phyloP scores from a whole-genome alignment of 805 yeast species.

The Teunomyces tritomae region DNA sequence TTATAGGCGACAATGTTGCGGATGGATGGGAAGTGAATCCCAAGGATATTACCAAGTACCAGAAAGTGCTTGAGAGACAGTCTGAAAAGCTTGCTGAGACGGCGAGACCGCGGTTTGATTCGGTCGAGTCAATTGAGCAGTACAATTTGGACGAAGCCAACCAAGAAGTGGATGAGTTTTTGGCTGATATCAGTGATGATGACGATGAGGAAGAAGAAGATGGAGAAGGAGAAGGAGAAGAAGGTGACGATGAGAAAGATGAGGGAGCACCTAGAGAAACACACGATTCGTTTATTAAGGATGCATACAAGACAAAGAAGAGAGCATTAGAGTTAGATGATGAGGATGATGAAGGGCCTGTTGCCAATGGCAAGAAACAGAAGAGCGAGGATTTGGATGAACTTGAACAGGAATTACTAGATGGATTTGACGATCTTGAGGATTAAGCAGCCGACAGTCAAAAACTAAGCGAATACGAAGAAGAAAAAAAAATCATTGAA shows the following conservation, averaged over 20 bases:
- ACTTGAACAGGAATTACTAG: conserved; percentile 50
- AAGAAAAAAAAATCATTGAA: background rate
- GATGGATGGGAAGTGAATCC: conserved; percentile 43
- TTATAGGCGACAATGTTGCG: conserved; percentile 50
- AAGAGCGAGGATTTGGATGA: conserved; percentile 34
- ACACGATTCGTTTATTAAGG: conserved; percentile 10
- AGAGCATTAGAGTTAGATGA: conserved; percentile 1
- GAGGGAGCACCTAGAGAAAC: conserved; percentile 7
- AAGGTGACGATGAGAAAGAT: conserved; percentile 12
- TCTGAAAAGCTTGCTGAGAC: conserved; percentile 15
- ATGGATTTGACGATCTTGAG: conserved; percentile 50
- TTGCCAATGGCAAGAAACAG: conserved; percentile 7
- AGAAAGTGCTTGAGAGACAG: conserved; percentile 25
- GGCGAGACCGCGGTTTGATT: conserved; percentile 34
- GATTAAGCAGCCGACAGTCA: conserved; percentile 12
- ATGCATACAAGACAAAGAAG: conserved; percentile 9
- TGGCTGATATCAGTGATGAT: conserved; percentile 41
- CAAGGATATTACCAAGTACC: conserved; percentile 45
- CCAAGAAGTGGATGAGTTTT: conserved; percentile 47
- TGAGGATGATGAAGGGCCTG: conserved; percentile 1
- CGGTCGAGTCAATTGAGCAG: conserved; percentile 30
- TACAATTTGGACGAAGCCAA: conserved; percentile 42
- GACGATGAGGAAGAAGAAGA: conserved; percentile 15
- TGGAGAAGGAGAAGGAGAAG: conserved; percentile 19
- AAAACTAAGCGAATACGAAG: background rate